Evolutionary conservation across 2,329 filamentous ascomycete genomes (phyloP).

Genomic region (Colletotrichum sp.): DNA sequence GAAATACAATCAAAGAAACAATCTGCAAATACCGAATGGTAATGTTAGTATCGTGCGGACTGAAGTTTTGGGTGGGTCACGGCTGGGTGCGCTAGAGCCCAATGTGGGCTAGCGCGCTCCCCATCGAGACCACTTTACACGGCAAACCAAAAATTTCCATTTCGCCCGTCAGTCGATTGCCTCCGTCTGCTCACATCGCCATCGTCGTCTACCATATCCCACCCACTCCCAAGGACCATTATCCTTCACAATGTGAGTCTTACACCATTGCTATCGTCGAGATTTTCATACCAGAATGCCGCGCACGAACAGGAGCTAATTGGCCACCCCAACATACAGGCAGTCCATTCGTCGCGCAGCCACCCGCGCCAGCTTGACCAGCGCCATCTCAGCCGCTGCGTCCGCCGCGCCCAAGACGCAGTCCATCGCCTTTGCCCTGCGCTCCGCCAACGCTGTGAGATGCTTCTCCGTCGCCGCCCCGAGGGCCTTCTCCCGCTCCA

Average conservation of each 20-base stretch:
- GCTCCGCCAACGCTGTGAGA: not conserved
- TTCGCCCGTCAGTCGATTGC: not conserved
- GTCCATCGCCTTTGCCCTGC: constrained; percentile 6
- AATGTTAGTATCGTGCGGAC: not conserved
- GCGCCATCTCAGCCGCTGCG: not conserved
- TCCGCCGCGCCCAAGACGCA: constrained; percentile 11
- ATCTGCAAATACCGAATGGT: not conserved
- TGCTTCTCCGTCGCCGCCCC: not conserved
- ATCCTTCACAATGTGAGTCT: constrained; percentile 1
- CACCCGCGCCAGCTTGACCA: constrained; percentile 12
- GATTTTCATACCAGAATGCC: not conserved
- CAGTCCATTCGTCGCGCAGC: constrained; percentile 20
- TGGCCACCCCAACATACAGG: not conserved
- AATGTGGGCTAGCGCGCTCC: not conserved
- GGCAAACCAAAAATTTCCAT: constrained; percentile 5
- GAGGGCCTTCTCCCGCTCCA: constrained; percentile 10
- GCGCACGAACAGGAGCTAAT: not conserved
- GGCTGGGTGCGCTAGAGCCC: not conserved
- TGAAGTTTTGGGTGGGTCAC: not conserved
- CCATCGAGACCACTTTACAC: not conserved
- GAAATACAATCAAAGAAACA: not conserved
- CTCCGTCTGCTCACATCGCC: not conserved
- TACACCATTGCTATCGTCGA: not conserved
- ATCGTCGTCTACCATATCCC: not conserved
- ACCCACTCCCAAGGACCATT: not conserved